phyloP scores from a whole-genome alignment of 345 rosid species.

The Linum usitatissimum region DNA sequence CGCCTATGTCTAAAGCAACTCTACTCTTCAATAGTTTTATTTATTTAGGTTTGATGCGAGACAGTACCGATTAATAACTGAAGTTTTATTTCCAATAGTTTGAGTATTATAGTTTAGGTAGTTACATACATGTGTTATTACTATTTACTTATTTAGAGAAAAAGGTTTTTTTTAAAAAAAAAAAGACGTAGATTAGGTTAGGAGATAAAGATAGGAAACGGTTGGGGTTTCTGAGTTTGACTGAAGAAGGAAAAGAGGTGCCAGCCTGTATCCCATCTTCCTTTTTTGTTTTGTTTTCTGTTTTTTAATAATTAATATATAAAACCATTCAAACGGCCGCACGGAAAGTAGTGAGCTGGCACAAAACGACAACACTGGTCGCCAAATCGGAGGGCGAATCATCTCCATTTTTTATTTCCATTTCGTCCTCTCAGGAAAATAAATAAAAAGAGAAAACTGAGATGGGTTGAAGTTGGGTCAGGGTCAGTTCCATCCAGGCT shows the following conservation, averaged over 20 bases:
- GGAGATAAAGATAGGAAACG: constrained; percentile 52
- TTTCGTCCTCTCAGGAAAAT: too few relatives aligned
- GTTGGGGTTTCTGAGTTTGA: constrained; percentile 51
- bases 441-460: too few relatives aligned
- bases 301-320: constrained; percentile 1
- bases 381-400: constrained; percentile 58
- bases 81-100: too few relatives aligned
- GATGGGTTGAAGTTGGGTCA: too few relatives aligned
- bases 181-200: constrained; percentile 18
- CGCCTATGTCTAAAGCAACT: too few relatives aligned
- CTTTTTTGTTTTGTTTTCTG: constrained; percentile 2
- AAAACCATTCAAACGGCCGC: constrained; percentile 21
- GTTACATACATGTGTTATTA: too few relatives aligned
- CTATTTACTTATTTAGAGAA: too few relatives aligned
- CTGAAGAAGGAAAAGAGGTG: constrained; percentile 35
- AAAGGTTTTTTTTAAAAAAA: too few relatives aligned
- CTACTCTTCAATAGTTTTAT: too few relatives aligned
- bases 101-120: too few relatives aligned
- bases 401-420: constrained; percentile 3
- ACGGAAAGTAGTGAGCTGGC: constrained; percentile 47
- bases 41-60: too few relatives aligned
- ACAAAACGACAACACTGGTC: constrained; percentile 58
- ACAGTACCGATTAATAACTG: too few relatives aligned
- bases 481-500: constrained; percentile 35
- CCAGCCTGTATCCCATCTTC: constrained; percentile 68